Evolutionary conservation across 148 eudicot species (phyloP), one percentile per base, ranked within the genome.

Genomic region (Nyssa sinensis): DNA sequence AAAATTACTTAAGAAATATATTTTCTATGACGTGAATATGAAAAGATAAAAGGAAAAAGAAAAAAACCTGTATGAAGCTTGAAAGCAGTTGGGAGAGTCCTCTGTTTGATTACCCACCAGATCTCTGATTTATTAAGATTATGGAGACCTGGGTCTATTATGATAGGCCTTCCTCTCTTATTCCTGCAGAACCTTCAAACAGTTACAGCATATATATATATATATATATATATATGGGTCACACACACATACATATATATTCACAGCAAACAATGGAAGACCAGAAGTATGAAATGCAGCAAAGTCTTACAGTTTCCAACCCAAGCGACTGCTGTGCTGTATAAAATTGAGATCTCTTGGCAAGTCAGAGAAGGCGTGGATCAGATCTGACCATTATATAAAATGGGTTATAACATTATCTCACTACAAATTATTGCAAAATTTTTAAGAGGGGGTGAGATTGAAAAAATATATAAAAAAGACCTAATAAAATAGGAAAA

Each of bases 31-130:
- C 76, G 62, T 33, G 51, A 70, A 55, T 28, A 49, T 25, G 21
- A 33, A 16, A 41, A 19, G 7, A 2, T 24, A 39, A 69, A 62
- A 9, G 11, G 25, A 73, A 35, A 7, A 19, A 66, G n/a, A 60
- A 51, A 62, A 24, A 24, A 73, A 93, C 98, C 98, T 83, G 98
- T 91, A 28, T 86, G 91, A 66, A 94, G 83, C 87, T 91, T 94
- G 89, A 94, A 94, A 73, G 98, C 89, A 70, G 93, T 87, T 2
- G 98, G 98, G n/a, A 94, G 89, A 77, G 82, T 66, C 80, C 98
- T 90, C 79, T 90, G 98, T 81, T 94, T 87, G 55, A 88, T 77
- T 59, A 74, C 91, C 98, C 94, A 86, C 97, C 97, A 90, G 72
- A 94, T 87, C 65, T 94, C 91, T 71, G 98, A 94, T 80, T 94